Evolutionary conservation across 805 yeast species (phyloP).

Genomic region (Candida vaughaniae): DNA sequence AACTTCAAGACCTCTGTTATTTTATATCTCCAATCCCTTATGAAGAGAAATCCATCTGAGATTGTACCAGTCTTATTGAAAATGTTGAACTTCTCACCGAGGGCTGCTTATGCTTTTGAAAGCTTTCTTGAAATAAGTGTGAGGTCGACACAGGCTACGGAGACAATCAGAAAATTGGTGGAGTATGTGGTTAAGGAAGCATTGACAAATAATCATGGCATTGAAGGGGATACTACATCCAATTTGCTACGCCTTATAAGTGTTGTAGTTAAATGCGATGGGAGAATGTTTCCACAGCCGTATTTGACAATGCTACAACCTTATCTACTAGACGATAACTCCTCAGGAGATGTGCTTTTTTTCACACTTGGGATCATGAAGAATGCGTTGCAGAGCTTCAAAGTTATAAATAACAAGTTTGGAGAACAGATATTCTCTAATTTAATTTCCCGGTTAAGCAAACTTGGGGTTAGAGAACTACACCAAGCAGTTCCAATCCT

Average conservation of each 20-base stretch:
- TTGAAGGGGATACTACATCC: not conserved
- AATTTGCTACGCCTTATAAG: constrained; percentile 1
- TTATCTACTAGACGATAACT: constrained; percentile 49
- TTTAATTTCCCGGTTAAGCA: constrained; percentile 46
- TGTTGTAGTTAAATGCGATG: constrained; percentile 51
- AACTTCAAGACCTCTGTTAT: not conserved
- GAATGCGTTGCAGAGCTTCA: not conserved
- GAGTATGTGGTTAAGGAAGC: not conserved
- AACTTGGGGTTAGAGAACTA: constrained; percentile 57
- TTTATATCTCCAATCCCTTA: not conserved
- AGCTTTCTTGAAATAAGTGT: not conserved
- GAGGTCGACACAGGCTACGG: not conserved
- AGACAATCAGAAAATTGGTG: not conserved
- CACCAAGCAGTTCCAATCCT: constrained; percentile 73
- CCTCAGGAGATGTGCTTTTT: not conserved
- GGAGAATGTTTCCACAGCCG: constrained; percentile 51
- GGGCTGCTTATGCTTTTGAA: not conserved
- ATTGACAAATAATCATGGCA: not conserved
- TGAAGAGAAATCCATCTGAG: not conserved
- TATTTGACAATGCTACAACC: constrained; percentile 68
- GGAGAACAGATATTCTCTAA: not conserved
- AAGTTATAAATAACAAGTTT: not conserved
- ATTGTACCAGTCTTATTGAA: not conserved
- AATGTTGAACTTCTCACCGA: not conserved
- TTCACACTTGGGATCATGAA: not conserved